Conservation (phyloP, 495 filamentous ascomycete species). For the Letharia lupina region DNA sequence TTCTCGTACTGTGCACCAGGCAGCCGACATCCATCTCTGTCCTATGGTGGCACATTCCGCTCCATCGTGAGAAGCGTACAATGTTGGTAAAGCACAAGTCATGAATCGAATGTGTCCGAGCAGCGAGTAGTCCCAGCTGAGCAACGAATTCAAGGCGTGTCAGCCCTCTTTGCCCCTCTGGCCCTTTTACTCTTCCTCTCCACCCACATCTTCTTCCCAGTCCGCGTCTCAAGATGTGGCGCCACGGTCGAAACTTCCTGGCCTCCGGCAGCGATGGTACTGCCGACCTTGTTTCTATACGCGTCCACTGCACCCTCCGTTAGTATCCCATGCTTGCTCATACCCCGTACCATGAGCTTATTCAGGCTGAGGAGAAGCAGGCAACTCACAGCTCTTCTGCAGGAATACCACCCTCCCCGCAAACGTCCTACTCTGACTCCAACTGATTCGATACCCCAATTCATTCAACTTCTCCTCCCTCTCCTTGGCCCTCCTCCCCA, state of each 20-base stretch:
- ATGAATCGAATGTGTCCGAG: not conserved
- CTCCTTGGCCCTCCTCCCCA: conserved; percentile 53
- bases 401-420: conserved; percentile 76
- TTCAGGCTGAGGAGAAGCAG: not conserved
- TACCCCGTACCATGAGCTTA: not conserved
- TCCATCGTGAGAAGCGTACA: not conserved
- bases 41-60: not conserved
- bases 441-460: conserved; percentile 87
- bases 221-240: conserved; percentile 80
- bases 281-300: conserved; percentile 87
- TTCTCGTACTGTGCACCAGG: not conserved
- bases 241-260: conserved; percentile 63
- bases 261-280: conserved; percentile 63
- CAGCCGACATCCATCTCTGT: not conserved
- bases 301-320: conserved; percentile 65
- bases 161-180: not conserved
- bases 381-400: conserved; percentile 78
- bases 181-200: conserved; percentile 41
- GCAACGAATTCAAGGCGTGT: not conserved
- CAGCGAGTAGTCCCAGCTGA: not conserved
- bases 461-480: conserved; percentile 87
- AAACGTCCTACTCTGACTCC: conserved; percentile 87
- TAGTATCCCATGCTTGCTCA: not conserved
- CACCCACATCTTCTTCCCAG: conserved; percentile 76
- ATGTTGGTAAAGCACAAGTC: not conserved